Evolutionary conservation across 2,329 filamentous ascomycete species (phyloP).

Genomic region (Beauveria sp.): DNA sequence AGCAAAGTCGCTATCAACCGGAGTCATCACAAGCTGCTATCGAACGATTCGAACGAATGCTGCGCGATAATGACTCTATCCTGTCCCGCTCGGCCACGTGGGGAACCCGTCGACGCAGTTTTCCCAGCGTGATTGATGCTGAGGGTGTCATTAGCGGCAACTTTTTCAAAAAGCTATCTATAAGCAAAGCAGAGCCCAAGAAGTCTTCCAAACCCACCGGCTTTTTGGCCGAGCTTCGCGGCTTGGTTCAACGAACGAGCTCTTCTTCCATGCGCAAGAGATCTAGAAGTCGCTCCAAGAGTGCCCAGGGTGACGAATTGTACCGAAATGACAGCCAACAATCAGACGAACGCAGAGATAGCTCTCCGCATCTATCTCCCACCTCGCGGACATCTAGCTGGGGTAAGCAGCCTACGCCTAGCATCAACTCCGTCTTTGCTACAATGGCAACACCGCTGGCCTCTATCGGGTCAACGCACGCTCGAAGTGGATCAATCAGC

Average conservation of each 20-base stretch:
- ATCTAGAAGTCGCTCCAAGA: slow-evolving; percentile 33
- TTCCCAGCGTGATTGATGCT: slow-evolving; percentile 51
- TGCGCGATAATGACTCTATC: slow-evolving; percentile 49
- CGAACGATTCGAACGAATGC: slow-evolving; percentile 42
- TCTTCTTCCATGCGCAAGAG: slow-evolving; percentile 38
- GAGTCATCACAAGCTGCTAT: slow-evolving; percentile 47
- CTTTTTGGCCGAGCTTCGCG: slow-evolving; percentile 42
- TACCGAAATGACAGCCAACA: slow-evolving; percentile 22
- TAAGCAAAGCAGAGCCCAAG: slow-evolving; percentile 37
- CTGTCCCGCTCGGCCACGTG: slow-evolving; percentile 60
- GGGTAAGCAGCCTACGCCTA: slow-evolving; percentile 45
- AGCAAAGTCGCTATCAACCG: slow-evolving; percentile 34
- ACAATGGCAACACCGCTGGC: slow-evolving; percentile 48
- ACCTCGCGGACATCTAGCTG: slow-evolving; percentile 45
- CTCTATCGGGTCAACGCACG: slow-evolving; percentile 46
- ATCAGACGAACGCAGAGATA: slow-evolving; percentile 32
- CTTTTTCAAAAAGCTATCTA: slow-evolving; percentile 54
- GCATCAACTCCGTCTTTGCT: slow-evolving; percentile 51
- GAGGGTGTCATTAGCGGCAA: slow-evolving; percentile 53
- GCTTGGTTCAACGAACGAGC: slow-evolving; percentile 44
- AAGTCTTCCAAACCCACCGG: slow-evolving; percentile 37
- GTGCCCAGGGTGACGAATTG: slow-evolving; percentile 18
- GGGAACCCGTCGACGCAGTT: slow-evolving; percentile 59
- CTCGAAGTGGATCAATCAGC: slow-evolving; percentile 54
- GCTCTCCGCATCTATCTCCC: slow-evolving; percentile 37